A percentile compares a stretch with the other conserved stretches of the same genome.
Evolutionary conservation across 495 filamentous ascomycete species (phyloP).

Genomic region (Xylaria curta): DNA sequence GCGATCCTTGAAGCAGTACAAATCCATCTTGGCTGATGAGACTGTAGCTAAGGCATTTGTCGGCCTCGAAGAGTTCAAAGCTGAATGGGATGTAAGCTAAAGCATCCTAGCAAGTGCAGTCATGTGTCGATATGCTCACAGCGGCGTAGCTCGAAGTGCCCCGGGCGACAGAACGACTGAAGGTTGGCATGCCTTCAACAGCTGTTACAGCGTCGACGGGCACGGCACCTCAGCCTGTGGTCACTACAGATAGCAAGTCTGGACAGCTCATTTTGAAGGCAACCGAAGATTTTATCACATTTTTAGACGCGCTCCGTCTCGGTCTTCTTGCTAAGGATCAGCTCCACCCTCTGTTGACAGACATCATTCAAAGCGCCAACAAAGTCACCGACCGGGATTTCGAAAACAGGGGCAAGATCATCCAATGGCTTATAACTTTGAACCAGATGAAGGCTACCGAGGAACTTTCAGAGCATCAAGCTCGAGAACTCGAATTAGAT

Average conservation of each 20-base stretch:
- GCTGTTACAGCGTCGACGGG: constrained; percentile 62
- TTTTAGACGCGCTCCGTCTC: constrained; percentile 90
- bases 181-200: constrained; percentile 79
- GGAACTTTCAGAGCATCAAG: constrained; percentile 85
- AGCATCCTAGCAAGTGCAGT: constrained; percentile 13
- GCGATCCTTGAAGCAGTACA: constrained; percentile 94
- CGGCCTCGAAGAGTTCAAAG: constrained; percentile 92
- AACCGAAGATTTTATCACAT: constrained; percentile 97
- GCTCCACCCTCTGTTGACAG: constrained; percentile 88
- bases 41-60: constrained; percentile 81
- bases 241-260: constrained; percentile 62
- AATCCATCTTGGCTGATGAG: constrained; percentile 87
- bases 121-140: constrained; percentile 21
- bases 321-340: constrained; percentile 93
- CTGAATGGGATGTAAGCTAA: constrained; percentile 80
- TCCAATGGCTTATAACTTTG: constrained; percentile 95
- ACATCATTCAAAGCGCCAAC: constrained; percentile 95
- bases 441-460: constrained; percentile 98
- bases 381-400: constrained; percentile 94
- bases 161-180: constrained; percentile 88
- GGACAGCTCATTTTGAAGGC: constrained; percentile 82
- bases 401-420: constrained; percentile 92
- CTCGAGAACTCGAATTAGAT: constrained; percentile 83
- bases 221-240: constrained; percentile 49
- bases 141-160: constrained; percentile 83